Evolutionary conservation across 371 early-diverging fungal genomes (phyloP).

Genomic region (Mortierella sp.): DNA sequence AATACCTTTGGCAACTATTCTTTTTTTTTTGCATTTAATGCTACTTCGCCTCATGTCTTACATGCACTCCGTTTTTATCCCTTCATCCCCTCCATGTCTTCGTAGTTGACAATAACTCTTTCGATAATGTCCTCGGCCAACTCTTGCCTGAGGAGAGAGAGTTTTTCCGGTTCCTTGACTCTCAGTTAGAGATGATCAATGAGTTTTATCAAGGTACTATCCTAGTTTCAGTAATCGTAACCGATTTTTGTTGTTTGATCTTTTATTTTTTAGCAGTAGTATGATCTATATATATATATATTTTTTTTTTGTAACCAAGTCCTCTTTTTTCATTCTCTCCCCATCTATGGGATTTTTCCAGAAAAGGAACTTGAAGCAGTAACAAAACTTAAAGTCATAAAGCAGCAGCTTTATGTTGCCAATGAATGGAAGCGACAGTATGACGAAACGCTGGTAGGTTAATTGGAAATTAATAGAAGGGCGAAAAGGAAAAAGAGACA

Average conservation of each 20-base stretch:
- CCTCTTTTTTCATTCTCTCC: neutral
- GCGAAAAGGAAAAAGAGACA: too few species aligned
- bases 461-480: too few species aligned
- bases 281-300: neutral
- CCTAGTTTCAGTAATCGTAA: neutral
- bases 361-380: constrained; percentile 56
- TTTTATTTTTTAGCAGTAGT: neutral
- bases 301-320: neutral
- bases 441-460: constrained; percentile 45
- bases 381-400: constrained; percentile 54
- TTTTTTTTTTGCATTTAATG: constrained; percentile 1
- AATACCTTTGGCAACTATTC: neutral
- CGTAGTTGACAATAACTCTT: constrained; percentile 33
- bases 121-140: constrained; percentile 62
- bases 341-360: constrained; percentile 4
- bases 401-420: constrained; percentile 52
- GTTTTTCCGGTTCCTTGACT: constrained; percentile 40
- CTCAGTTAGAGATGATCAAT: constrained; percentile 38
- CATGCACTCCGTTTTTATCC: neutral
- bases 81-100: neutral
- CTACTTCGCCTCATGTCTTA: neutral
- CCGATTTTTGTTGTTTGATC: neutral
- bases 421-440: constrained; percentile 53
- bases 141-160: constrained; percentile 39
- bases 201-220: constrained; percentile 38